Evolutionary conservation across 83 land plant genomes (phyloP), one percentile per base, ranked within the genome.

Genomic region (Larix sibirica): DNA sequence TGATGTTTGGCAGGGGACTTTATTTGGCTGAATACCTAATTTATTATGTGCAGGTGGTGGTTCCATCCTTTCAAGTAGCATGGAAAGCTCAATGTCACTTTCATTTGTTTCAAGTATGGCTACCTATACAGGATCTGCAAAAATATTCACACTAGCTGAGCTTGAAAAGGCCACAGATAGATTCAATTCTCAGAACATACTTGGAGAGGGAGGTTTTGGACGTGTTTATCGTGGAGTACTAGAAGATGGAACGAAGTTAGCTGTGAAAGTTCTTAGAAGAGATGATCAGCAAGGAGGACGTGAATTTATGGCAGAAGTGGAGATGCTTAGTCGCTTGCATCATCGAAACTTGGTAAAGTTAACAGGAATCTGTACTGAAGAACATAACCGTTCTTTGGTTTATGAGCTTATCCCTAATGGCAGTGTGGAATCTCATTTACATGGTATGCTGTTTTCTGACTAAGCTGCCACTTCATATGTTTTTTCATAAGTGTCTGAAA

Each of bases 201-300:
- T 95, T 33, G 98, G 98, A n/a, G 93, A 94, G 85, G 98, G 96
- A 71, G 96, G 98, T 18, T 95, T 93, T 91, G 97, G 97, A 77
- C 85, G 92, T 63, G 95, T 95, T 66, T 95, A 90, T 69, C 87
- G 66, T 82, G 97, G 94, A 54, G 70, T 62, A 9, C 54, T 95
- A 79, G 94, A 90, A 62, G 94, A 93, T 88, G 94, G 91, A 78
- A 86, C 79, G 66, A 89, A 95, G 74, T 90, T 93, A 73, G 92
- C 92, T 23, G 89, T 93, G 4, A 95, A 95, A 86, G 84, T 95
- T 54, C 91, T 95, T 21, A 91, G 87, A 31, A 83, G 88, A 47
- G 94, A 89, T 83, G 83, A 90, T 74, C 91, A 89, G 31, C 88
- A 85, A 77, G 90, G 97, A 77, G 97, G 92, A 16, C 92, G 89